Base-by-base conservation (phyloP, 768 basidiomycete genomes). In the Leccinum longicurvipes region DNA sequence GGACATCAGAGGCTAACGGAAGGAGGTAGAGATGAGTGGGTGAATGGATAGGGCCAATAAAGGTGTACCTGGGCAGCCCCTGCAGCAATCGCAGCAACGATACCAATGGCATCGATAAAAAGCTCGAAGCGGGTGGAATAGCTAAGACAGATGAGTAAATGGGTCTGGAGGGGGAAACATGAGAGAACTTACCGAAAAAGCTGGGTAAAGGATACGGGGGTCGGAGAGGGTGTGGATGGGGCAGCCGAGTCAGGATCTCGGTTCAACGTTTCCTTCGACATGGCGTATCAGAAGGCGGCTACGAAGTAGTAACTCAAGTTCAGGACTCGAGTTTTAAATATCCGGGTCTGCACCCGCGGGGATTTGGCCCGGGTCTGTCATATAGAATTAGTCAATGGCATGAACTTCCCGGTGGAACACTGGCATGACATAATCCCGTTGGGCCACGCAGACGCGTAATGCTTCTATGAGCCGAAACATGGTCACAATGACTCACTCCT, bases 61-160 rank as follows among this genome's bases (percentile, higher is more conserved):
- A 9, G 51, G 14, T 21, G 64, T 57, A 89, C 89, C 78, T 93
- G 90, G 27, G 92, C 84, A 23, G 91, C 86, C 23, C 93, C 93
- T 21, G 88, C 85, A 0, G 78, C 86, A n/a, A 78, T 81, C 0
- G 94, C 90, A 9, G 82, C 79, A 10, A 90, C 62, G 24, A 96
- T 52, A 27, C 91, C 93, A 59, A 96, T 76, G 21, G 77, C 63
- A 70, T 97, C 79, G 21, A 93, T 62, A 53, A 77, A 63, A 0
- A 86, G 62, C 70, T 98, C 95, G 25, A 79, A 74, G 25, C 62
- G 78, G 0, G 90, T 97, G 0, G 89, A 80, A 70, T 88, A 95
- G 1, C 93, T 87, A 63, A 11, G 5, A 67, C 65, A 14, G 15
- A 28, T 52, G 53, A 46, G 67, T 23, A 17, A 47, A 25, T 27